phyloP scores from a whole-genome alignment of 768 basidiomycete genomes.

The Strobilomyces dryophilus region DNA sequence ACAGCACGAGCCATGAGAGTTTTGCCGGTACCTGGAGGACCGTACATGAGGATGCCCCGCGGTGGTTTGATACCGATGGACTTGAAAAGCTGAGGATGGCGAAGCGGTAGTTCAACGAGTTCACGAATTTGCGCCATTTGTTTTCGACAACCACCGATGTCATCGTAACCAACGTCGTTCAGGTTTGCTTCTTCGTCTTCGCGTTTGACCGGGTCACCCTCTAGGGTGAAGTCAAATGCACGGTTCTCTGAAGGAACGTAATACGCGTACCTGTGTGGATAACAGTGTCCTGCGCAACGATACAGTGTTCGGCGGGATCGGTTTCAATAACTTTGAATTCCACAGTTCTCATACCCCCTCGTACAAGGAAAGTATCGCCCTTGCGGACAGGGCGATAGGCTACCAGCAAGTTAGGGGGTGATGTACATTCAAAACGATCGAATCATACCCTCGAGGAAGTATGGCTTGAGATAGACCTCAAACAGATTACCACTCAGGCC shows the following conservation, averaged over 20 bases:
- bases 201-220: constrained; percentile 98
- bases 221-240: constrained; percentile 34
- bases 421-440: not conserved
- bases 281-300: constrained; percentile 98
- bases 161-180: constrained; percentile 96
- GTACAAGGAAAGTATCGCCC: constrained; percentile 98
- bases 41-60: constrained; percentile 97
- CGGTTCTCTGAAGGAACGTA: not conserved
- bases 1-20: constrained; percentile 99
- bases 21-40: constrained; percentile 99
- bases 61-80: constrained; percentile 99
- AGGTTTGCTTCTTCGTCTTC: constrained; percentile 98
- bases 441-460: constrained; percentile 87
- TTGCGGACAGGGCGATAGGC: constrained; percentile 95
- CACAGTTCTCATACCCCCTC: constrained; percentile 96
- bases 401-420: constrained; percentile 23
- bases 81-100: constrained; percentile 99
- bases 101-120: constrained; percentile 94
- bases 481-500: constrained; percentile 98
- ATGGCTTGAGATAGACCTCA: constrained; percentile 97
- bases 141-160: constrained; percentile 98
- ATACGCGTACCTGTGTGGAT: constrained; percentile 70
- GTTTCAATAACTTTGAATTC: constrained; percentile 99
- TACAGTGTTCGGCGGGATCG: constrained; percentile 97
- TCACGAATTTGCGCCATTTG: constrained; percentile 99